These are phyloP conservation scores for Didymella pinodella DNA, from an alignment of 2,329 filamentous ascomycete species.

Conservation along the genomic window DNA sequence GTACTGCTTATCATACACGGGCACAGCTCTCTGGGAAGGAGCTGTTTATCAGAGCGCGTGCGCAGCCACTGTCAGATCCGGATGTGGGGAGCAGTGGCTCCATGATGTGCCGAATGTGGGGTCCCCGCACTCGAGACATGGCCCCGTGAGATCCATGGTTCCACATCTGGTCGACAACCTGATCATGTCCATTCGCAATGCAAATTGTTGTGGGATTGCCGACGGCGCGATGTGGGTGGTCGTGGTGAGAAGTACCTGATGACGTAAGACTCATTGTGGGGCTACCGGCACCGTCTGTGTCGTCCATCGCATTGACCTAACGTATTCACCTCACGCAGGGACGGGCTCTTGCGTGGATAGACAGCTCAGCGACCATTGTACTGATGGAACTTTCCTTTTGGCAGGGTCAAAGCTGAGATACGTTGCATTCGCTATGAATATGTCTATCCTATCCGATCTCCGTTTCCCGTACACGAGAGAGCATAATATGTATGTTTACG, in stretches of 20 bases:
- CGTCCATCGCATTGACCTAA: no score
- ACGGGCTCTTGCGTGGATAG: no score
- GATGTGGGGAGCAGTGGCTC: slow-evolving; percentile 20
- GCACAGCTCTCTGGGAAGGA: no score
- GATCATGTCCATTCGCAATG: background rate
- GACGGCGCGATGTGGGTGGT: background rate
- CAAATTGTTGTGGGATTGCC: background rate
- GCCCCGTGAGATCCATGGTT: background rate
- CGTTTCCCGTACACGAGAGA: no score
- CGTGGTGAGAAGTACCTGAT: background rate
- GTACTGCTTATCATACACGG: background rate
- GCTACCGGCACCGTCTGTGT: background rate
- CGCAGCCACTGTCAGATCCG: background rate
- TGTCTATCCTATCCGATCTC: no score
- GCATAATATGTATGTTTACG: no score
- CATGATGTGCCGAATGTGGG: slow-evolving; percentile 34
- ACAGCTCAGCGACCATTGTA: no score
- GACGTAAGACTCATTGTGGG: slow-evolving; percentile 7
- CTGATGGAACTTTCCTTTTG: no score
- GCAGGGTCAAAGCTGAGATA: no score
- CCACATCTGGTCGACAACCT: background rate
- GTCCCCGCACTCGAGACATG: slow-evolving; percentile 28
- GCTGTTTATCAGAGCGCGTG: background rate
- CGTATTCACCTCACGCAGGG: no score
- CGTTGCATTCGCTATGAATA: no score